A percentile compares a stretch with the other conserved stretches of the same genome.
phyloP scores from a whole-genome alignment of 371 early-diverging fungal species.

The Mucor mucedo region DNA sequence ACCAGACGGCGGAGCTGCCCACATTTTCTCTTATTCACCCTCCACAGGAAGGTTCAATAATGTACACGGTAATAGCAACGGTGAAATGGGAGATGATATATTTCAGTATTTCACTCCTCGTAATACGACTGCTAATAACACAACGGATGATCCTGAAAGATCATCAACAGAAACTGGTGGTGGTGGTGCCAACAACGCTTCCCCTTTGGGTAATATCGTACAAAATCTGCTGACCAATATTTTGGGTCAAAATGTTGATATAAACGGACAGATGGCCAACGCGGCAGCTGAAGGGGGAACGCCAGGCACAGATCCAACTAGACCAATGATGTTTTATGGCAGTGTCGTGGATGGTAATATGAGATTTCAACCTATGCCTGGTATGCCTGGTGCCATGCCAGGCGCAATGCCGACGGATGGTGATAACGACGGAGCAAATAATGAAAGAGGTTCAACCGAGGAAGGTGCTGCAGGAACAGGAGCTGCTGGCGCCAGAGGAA shows the following conservation, averaged over 20 bases:
- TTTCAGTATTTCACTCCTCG: constrained; percentile 31
- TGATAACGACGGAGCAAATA: constrained; percentile 1
- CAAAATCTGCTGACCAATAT: constrained; percentile 33
- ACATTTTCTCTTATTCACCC: constrained; percentile 20
- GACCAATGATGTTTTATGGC: constrained; percentile 39
- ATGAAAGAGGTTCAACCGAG: neutral
- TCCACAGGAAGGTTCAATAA: constrained; percentile 18
- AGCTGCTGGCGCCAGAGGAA: constrained; percentile 13
- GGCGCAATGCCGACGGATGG: constrained; percentile 4
- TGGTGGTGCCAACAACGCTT: neutral
- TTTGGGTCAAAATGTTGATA: constrained; percentile 12
- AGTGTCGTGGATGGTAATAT: constrained; percentile 40
- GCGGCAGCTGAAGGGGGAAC: neutral
- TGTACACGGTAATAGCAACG: constrained; percentile 3
- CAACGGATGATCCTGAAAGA: constrained; percentile 1
- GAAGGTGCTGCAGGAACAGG: neutral
- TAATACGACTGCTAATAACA: neutral
- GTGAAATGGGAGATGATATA: constrained; percentile 33
- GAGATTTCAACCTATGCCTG: constrained; percentile 31
- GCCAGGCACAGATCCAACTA: neutral
- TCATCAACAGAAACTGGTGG: neutral
- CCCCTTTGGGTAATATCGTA: constrained; percentile 30
- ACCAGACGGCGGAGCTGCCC: constrained; percentile 17
- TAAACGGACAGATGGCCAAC: neutral
- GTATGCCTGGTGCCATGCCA: constrained; percentile 16